Conservation (phyloP, 2,329 filamentous ascomycete species). For the Pyricularia pennisetigena region DNA sequence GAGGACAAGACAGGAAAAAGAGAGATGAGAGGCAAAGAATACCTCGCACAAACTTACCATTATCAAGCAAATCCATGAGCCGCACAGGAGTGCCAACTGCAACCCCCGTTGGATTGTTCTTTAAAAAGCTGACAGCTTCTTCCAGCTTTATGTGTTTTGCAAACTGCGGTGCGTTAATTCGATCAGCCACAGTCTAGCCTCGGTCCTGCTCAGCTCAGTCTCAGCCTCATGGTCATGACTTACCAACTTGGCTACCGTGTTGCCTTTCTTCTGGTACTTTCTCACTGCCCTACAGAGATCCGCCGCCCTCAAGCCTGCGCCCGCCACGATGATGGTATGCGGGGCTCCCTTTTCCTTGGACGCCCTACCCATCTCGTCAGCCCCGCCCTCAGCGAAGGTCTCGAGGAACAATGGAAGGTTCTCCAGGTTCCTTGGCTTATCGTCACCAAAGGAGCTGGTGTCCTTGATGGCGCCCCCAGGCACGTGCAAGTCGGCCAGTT, state of each 20-base stretch:
- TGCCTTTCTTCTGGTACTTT: slow-evolving; percentile 70
- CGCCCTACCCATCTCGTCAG: slow-evolving; percentile 47
- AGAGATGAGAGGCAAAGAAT: not conserved
- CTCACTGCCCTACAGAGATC: slow-evolving; percentile 65
- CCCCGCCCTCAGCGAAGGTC: slow-evolving; percentile 45
- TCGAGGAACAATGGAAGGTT: slow-evolving; percentile 76
- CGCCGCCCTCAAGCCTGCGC: slow-evolving; percentile 75
- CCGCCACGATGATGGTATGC: slow-evolving; percentile 83
- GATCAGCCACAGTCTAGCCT: not conserved
- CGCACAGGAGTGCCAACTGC: slow-evolving; percentile 84
- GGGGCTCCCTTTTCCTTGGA: slow-evolving; percentile 61
- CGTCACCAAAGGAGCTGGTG: slow-evolving; percentile 51
- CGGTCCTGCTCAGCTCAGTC: not conserved
- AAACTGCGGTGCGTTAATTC: slow-evolving; percentile 41
- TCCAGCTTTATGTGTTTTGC: slow-evolving; percentile 96
- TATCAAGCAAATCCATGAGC: slow-evolving; percentile 71
- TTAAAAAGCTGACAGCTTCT: slow-evolving; percentile 70
- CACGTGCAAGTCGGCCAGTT: slow-evolving; percentile 73
- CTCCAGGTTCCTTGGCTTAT: slow-evolving; percentile 51
- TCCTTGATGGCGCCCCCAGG: slow-evolving; percentile 72
- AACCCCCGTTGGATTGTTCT: slow-evolving; percentile 64
- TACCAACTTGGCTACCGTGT: slow-evolving; percentile 71
- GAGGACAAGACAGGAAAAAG: not conserved
- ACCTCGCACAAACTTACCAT: slow-evolving; percentile 43
- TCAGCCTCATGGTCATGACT: slow-evolving; percentile 10